A percentile compares a stretch with the other conserved stretches of the same genome.
phyloP scores from a whole-genome alignment of 129 eudicot species.

The Daucus carota region DNA sequence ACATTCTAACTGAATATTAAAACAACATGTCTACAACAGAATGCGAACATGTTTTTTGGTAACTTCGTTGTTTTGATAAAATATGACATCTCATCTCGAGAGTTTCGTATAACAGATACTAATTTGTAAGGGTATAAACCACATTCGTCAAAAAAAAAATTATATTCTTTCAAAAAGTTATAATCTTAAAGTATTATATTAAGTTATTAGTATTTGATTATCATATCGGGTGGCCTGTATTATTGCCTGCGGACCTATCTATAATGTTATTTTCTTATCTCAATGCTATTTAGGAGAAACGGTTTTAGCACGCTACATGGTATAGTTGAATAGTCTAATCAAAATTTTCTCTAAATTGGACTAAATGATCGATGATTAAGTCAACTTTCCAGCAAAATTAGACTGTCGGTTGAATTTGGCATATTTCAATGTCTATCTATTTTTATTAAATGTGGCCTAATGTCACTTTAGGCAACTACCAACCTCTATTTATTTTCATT shows the following conservation, averaged over 20 bases:
- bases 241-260: neutral
- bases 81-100: too few species aligned
- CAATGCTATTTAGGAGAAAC: too few species aligned
- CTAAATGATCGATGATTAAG: neutral
- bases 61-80: neutral
- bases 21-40: slow-evolving; percentile 5
- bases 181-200: too few species aligned
- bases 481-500: neutral
- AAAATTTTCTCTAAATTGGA: neutral
- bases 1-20: neutral
- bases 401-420: slow-evolving; percentile 8
- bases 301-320: neutral
- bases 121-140: too few species aligned
- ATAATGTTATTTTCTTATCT: neutral
- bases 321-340: neutral
- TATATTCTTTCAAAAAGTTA: too few species aligned
- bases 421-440: neutral
- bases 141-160: too few species aligned
- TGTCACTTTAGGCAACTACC: slow-evolving; percentile 4
- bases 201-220: too few species aligned
- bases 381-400: slow-evolving; percentile 6
- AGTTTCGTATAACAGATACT: too few species aligned
- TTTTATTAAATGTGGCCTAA: neutral
- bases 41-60: neutral
- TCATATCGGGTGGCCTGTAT: too few species aligned